Percentiles rank a stretch among this genome's conserved stretches.
Conservation (phyloP, 805 yeast genomes). For the Starmera pachycereana region DNA sequence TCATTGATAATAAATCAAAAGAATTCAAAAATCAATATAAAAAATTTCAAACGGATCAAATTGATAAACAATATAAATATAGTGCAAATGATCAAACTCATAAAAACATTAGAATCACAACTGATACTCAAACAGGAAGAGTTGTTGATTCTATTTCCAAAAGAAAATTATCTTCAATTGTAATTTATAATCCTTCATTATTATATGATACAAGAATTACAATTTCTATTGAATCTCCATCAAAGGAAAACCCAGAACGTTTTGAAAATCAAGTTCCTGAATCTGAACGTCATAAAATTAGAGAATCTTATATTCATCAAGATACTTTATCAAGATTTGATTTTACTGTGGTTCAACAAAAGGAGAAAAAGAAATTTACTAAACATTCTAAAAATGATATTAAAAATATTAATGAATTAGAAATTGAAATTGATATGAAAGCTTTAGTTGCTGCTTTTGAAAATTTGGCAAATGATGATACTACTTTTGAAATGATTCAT, state of each 20-base stretch:
- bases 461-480: constrained; percentile 32
- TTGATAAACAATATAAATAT: constrained; percentile 54
- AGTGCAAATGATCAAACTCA: constrained; percentile 58
- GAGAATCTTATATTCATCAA: constrained; percentile 64
- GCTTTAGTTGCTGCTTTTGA: constrained; percentile 31
- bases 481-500: constrained; percentile 47
- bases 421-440: constrained; percentile 38
- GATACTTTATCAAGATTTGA: constrained; percentile 68
- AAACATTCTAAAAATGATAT: too few relatives aligned
- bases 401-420: constrained; percentile 32
- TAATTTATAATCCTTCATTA: constrained; percentile 65
- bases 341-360: constrained; percentile 44
- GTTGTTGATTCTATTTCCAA: constrained; percentile 62
- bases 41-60: constrained; percentile 48
- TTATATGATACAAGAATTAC: constrained; percentile 71
- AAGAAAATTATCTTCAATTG: constrained; percentile 60
- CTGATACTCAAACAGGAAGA: constrained; percentile 60
- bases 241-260: constrained; percentile 45
- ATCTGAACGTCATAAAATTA: constrained; percentile 56
- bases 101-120: constrained; percentile 51
- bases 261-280: constrained; percentile 42
- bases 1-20: constrained; percentile 44
- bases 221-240: constrained; percentile 69
- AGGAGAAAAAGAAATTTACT: constrained; percentile 15
- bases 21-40: constrained; percentile 44